Conservation (phyloP, 2,329 filamentous ascomycete genomes). For the Fusarium napiforme region DNA sequence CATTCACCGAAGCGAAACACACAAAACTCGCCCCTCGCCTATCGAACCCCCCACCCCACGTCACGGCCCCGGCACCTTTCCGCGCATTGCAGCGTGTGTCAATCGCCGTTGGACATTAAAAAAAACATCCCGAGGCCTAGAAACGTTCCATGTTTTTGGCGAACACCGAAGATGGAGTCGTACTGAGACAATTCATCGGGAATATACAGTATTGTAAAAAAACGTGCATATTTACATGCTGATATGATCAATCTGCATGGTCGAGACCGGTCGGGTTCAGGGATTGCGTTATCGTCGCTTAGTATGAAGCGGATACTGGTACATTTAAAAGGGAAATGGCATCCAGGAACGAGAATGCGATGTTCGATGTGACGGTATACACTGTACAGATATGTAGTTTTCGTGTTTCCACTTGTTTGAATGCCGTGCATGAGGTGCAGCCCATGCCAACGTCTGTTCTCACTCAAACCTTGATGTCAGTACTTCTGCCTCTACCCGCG, state of each 20-base stretch:
- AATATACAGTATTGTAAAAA: background rate
- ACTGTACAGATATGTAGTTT: background rate
- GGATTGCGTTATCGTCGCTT: background rate
- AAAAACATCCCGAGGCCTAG: conserved; percentile 3
- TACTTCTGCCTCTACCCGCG: background rate
- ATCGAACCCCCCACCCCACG: conserved; percentile 9
- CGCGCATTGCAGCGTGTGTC: background rate
- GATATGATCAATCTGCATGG: conserved; percentile 3
- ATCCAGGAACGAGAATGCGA: background rate
- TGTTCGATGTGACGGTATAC: background rate
- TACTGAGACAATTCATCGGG: background rate
- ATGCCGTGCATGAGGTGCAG: conserved; percentile 27
- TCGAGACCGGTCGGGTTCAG: background rate
- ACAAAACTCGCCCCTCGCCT: conserved; percentile 19
- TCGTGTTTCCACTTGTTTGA: conserved; percentile 1
- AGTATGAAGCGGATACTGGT: background rate
- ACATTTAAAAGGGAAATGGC: background rate
- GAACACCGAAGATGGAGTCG: conserved; percentile 14
- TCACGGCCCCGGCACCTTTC: conserved; percentile 10
- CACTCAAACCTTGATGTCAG: background rate
- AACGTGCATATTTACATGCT: conserved; percentile 2
- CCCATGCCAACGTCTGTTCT: conserved; percentile 21
- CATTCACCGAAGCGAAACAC: conserved; percentile 25
- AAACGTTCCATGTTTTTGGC: conserved; percentile 22
- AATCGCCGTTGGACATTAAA: background rate